Percentiles rank a stretch among this genome's conserved stretches.
These are phyloP conservation scores for Theileria parva DNA, from an alignment of 169 alveolate genomes.

Conservation along the genomic window DNA sequence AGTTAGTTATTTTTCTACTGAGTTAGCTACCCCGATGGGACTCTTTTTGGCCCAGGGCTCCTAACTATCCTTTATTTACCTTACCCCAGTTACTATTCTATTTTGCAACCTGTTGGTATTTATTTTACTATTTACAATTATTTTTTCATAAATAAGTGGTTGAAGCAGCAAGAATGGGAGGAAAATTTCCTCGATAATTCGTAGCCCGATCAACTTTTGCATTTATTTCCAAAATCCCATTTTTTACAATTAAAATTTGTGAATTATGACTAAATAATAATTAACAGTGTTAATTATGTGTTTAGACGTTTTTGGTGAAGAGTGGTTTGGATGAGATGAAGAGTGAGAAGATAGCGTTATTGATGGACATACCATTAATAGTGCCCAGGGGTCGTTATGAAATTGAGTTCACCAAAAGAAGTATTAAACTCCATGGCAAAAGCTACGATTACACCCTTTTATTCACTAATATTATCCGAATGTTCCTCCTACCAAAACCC, in stretches of 20 bases:
- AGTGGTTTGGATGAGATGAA: slow-evolving; percentile 89
- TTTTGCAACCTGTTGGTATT: too few relatives aligned
- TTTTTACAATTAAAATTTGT: background rate
- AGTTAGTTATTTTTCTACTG: too few relatives aligned
- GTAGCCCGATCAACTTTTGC: background rate
- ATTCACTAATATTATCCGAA: slow-evolving; percentile 87
- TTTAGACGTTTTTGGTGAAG: slow-evolving; percentile 81
- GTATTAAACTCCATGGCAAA: slow-evolving; percentile 93
- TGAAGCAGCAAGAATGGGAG: background rate
- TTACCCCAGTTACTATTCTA: too few relatives aligned
- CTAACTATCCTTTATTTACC: background rate
- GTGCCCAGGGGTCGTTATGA: slow-evolving; percentile 97
- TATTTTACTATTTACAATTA: too few relatives aligned
- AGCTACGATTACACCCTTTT: slow-evolving; percentile 92
- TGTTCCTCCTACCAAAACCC: slow-evolving; percentile 93
- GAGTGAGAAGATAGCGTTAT: slow-evolving; percentile 88
- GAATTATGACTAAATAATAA: too few relatives aligned
- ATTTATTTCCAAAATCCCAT: background rate
- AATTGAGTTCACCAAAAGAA: slow-evolving; percentile 86
- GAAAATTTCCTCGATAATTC: too few relatives aligned
- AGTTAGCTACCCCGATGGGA: too few relatives aligned
- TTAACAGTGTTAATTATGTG: slow-evolving; percentile 4
- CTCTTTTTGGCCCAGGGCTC: too few relatives aligned
- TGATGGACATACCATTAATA: slow-evolving; percentile 89
- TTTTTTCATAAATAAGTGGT: too few relatives aligned